Evolutionary conservation across 2,329 filamentous ascomycete genomes (phyloP), one percentile per base, ranked within the genome.

Genomic region (Colletotrichum sp.): DNA sequence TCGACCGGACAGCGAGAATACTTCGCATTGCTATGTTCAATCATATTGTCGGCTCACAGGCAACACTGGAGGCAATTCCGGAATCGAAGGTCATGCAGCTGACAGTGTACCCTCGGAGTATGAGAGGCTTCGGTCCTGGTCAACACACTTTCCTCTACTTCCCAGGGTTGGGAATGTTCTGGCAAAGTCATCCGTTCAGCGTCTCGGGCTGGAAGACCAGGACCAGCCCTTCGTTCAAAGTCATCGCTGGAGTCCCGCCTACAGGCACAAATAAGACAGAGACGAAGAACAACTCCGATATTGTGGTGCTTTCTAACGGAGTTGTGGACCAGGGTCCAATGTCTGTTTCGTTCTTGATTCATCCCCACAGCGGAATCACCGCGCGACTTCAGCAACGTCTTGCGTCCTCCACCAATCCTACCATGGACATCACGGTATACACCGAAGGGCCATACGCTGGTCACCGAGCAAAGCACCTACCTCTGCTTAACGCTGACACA

Each of bases 81-180:
- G 61, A 66, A 15, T 60, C 70, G 18, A 80, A 79, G 7, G 78
- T 84, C 48, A 78, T 88, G 18, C 82, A 87, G 8, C 79, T 89
- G 12, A 86, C 88, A 70, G 77, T 89, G 12, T 48, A 61, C 27
- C 80, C 80, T 2, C 85, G 84, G 8, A 75, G 87, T 8, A 77
- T 84, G 32, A 88, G 84, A 82, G 79, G 77, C 6, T 71, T 74
- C 0, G 71, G 76, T 9, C 82, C 82, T 0, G 85, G 83, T 3
- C 78, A 83, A 6, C 85, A 88, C 34, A 83, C 80, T 1, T 85
- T 85, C 69, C 80, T 86, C 3, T 80, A 79, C 77, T 85, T 85
- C 66, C 82, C 82, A n/a, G 80, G 80, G 0, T 65, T 85, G 25
- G 77, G 79, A 48, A 76, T 78, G 6, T 79, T 85, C 71, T 85